Conservation (phyloP, 306 rosid genomes). For the Prunus persica region Prunus_persica_NCBIv2 NC_034013.1:15288001-15288500, state of each 20-base stretch:
- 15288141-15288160: constrained; percentile 70
- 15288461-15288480: constrained; percentile 32
- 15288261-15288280: constrained; percentile 84
- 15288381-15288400: constrained; percentile 71
- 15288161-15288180: constrained; percentile 36
- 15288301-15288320: constrained; percentile 83
- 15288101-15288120: constrained; percentile 87
- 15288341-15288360: constrained; percentile 82
- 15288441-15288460: constrained; percentile 52
- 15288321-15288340: constrained; percentile 78
- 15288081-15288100: constrained; percentile 79
- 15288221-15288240: constrained; percentile 46
- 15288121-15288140: constrained; percentile 93
- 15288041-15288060: constrained; percentile 88
- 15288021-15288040: constrained; percentile 84
- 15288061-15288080: constrained; percentile 80
- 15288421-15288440: constrained; percentile 68
- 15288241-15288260: constrained; percentile 88
- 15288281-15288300: constrained; percentile 83
- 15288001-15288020: constrained; percentile 71
- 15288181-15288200: constrained; percentile 40
- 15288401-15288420: constrained; percentile 66
- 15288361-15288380: constrained; percentile 92
- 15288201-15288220: constrained; percentile 49
- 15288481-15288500: constrained; percentile 18